Evolutionary conservation across 1,284 basidiomycete genomes (phyloP).

Genomic region (Wolfiporia cocos): DNA sequence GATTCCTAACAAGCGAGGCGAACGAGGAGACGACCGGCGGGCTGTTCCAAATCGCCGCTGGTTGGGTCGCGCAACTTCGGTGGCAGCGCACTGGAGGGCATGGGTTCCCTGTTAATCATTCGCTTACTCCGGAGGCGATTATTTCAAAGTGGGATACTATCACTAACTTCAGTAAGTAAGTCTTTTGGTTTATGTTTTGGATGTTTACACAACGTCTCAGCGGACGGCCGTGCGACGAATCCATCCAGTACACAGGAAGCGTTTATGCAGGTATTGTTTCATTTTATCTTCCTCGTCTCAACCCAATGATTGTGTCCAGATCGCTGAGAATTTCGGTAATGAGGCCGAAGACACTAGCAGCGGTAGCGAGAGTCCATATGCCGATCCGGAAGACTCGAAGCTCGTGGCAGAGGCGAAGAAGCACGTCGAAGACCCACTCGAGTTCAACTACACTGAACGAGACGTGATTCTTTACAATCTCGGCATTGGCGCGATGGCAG

Average conservation of each 20-base stretch:
- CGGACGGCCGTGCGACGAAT: slow-evolving; percentile 75
- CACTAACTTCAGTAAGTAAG: slow-evolving; percentile 70
- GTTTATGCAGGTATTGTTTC: slow-evolving; percentile 65
- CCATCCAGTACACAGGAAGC: slow-evolving; percentile 71
- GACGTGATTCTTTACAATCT: slow-evolving; percentile 97
- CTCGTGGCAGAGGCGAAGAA: slow-evolving; percentile 84
- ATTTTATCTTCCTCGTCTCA: too few species aligned
- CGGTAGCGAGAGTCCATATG: slow-evolving; percentile 41
- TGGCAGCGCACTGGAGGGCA: slow-evolving; percentile 91
- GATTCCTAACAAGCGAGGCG: slow-evolving; percentile 83
- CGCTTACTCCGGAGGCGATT: slow-evolving; percentile 76
- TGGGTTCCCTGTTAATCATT: slow-evolving; percentile 78
- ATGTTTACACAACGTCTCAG: slow-evolving; percentile 26
- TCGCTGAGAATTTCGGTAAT: slow-evolving; percentile 82
- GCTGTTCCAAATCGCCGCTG: slow-evolving; percentile 88
- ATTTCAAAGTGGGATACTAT: slow-evolving; percentile 75
- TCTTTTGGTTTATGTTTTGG: neutral
- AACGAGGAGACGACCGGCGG: slow-evolving; percentile 73
- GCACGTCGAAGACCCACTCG: slow-evolving; percentile 43
- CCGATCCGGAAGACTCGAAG: slow-evolving; percentile 82
- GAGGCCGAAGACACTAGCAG: slow-evolving; percentile 29
- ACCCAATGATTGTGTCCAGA: slow-evolving; percentile 34
- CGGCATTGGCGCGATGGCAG: slow-evolving; percentile 91
- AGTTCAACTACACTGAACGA: slow-evolving; percentile 79
- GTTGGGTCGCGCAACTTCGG: slow-evolving; percentile 89